Evolutionary conservation across 805 yeast species (phyloP).

Genomic region (Pichia pseudocactophila): DNA sequence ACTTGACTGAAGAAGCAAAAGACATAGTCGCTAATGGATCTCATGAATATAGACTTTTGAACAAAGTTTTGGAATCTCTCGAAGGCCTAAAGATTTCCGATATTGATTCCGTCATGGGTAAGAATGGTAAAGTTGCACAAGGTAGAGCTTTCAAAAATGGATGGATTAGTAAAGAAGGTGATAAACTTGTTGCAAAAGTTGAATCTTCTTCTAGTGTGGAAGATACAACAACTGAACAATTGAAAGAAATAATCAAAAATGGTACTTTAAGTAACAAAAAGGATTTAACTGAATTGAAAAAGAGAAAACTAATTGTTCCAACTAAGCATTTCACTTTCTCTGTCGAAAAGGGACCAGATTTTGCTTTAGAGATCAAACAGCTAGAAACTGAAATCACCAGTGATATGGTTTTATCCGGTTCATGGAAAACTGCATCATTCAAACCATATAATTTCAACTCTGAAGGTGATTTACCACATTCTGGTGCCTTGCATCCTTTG

Average conservation of each 20-base stretch:
- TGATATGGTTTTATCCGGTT: slow-evolving; percentile 78
- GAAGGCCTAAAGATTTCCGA: slow-evolving; percentile 81
- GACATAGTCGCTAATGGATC: slow-evolving; percentile 77
- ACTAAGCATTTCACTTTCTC: slow-evolving; percentile 68
- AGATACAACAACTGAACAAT: slow-evolving; percentile 59
- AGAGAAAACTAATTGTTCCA: slow-evolving; percentile 75
- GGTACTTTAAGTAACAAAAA: slow-evolving; percentile 53
- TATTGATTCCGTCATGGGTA: slow-evolving; percentile 62
- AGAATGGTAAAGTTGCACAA: slow-evolving; percentile 86
- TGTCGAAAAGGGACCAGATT: slow-evolving; percentile 75
- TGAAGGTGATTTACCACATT: slow-evolving; percentile 76
- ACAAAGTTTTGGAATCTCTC: slow-evolving; percentile 61
- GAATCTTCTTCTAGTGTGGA: slow-evolving; percentile 40
- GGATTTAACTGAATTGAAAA: slow-evolving; percentile 76
- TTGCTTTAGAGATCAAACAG: slow-evolving; percentile 69
- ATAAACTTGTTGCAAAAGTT: slow-evolving; percentile 57
- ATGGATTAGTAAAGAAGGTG: slow-evolving; percentile 89
- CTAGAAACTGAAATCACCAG: slow-evolving; percentile 90
- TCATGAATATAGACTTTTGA: slow-evolving; percentile 76
- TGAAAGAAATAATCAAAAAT: slow-evolving; percentile 45
- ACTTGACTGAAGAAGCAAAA: slow-evolving; percentile 70
- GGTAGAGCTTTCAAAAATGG: slow-evolving; percentile 96
- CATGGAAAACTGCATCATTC: slow-evolving; percentile 78
- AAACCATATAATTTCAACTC: slow-evolving; percentile 95
- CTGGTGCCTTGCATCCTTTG: slow-evolving; percentile 95